A percentile compares a stretch with the other conserved stretches of the same genome.
phyloP scores from a whole-genome alignment of 1,284 basidiomycete genomes.

The Anthracocystis panici-leucophaei region DNA sequence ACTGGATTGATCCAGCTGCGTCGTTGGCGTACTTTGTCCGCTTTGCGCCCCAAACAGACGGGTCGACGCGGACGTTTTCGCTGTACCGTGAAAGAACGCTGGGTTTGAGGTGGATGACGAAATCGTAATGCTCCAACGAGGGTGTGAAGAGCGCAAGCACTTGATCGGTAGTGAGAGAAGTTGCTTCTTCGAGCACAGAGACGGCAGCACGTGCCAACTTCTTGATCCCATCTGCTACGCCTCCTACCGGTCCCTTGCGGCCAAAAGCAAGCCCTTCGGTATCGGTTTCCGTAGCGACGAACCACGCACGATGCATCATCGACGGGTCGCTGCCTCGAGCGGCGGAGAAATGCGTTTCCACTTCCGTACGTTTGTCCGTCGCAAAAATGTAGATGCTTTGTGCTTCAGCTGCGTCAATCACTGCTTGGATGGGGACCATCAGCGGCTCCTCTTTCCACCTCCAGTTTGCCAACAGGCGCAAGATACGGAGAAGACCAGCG shows the following conservation, averaged over 20 bases:
- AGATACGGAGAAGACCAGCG: slow-evolving; percentile 81
- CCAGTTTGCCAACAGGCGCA: slow-evolving; percentile 83
- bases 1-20: slow-evolving; percentile 11
- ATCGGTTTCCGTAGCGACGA: slow-evolving; percentile 84
- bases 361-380: slow-evolving; percentile 73
- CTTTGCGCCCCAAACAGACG: slow-evolving; percentile 47
- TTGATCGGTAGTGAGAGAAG: slow-evolving; percentile 19
- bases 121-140: slow-evolving; percentile 85
- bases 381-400: slow-evolving; percentile 69
- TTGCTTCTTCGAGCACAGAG: slow-evolving; percentile 54
- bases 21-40: slow-evolving; percentile 74
- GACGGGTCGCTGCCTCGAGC: slow-evolving; percentile 67
- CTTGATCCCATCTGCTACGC: slow-evolving; percentile 59
- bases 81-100: slow-evolving; percentile 78
- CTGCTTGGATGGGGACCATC: slow-evolving; percentile 71
- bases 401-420: slow-evolving; percentile 62
- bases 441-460: slow-evolving; percentile 76
- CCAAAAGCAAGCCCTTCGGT: slow-evolving; percentile 81
- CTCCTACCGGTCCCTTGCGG: slow-evolving; percentile 47
- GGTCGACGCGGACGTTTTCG: slow-evolving; percentile 69
- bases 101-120: slow-evolving; percentile 82
- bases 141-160: slow-evolving; percentile 83
- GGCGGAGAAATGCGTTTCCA: slow-evolving; percentile 73
- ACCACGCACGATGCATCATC: slow-evolving; percentile 77
- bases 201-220: slow-evolving; percentile 55